Evolutionary conservation across 2,329 filamentous ascomycete genomes (phyloP).

Genomic region (Neofusicoccum kwambonambiense): DNA sequence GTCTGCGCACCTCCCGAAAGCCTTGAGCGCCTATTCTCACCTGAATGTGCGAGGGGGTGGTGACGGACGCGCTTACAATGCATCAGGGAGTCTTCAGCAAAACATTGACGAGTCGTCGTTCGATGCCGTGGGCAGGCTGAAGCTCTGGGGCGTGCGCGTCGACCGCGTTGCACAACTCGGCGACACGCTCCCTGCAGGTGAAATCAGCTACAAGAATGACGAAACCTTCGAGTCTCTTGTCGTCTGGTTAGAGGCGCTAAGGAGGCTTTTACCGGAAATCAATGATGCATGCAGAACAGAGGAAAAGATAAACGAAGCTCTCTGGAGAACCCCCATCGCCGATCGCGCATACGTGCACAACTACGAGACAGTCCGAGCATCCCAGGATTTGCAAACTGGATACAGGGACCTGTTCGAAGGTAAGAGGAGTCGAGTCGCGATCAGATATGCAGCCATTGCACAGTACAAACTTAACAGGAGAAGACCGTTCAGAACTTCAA

Average conservation of each 20-base stretch:
- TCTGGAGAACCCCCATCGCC: neutral
- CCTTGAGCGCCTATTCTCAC: neutral
- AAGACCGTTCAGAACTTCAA: neutral
- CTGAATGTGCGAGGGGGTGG: neutral
- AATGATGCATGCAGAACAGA: neutral
- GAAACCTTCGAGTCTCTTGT: neutral
- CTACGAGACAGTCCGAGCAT: neutral
- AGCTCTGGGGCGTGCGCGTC: neutral
- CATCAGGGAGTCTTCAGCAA: neutral
- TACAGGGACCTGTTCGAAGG: neutral
- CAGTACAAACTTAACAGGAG: neutral
- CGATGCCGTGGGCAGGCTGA: neutral
- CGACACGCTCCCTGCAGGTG: neutral
- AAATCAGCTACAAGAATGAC: neutral
- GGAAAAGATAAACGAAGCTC: neutral
- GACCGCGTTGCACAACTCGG: neutral
- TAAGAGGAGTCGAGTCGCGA: neutral
- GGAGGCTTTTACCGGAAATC: neutral
- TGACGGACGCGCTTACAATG: neutral
- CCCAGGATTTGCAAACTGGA: neutral
- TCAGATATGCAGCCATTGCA: neutral
- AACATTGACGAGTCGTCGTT: neutral
- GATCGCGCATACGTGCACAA: neutral
- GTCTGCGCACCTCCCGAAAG: neutral
- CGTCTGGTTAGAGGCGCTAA: neutral